phyloP scores from a whole-genome alignment of 2,329 filamentous ascomycete genomes.

The Tolypocladium inflatum region DNA sequence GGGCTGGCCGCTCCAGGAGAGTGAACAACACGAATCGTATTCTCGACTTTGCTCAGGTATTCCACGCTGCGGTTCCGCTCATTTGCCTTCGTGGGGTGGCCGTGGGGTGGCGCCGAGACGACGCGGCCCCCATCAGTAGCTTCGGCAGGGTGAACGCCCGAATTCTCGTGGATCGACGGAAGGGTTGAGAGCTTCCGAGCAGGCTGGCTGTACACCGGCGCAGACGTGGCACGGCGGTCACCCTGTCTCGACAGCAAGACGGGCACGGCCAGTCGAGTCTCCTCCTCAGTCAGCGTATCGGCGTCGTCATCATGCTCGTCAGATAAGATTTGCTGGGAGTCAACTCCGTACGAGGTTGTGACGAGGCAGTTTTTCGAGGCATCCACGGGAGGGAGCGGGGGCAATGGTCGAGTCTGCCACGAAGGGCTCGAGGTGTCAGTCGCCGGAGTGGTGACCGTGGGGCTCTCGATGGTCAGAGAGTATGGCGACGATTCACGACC shows the following conservation, averaged over 20 bases:
- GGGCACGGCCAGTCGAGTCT: slow-evolving; percentile 18
- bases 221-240: slow-evolving; percentile 40
- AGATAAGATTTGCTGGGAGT: slow-evolving; percentile 14
- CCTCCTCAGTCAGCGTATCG: slow-evolving; percentile 13
- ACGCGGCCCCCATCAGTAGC: slow-evolving; percentile 29
- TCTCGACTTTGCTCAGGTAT: slow-evolving; percentile 35
- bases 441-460: slow-evolving; percentile 16
- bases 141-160: slow-evolving; percentile 6
- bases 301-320: slow-evolving; percentile 12
- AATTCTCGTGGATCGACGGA: slow-evolving; percentile 40
- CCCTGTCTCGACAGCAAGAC: slow-evolving; percentile 20
- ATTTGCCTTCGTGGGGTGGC: slow-evolving; percentile 15
- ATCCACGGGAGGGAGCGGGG: slow-evolving; percentile 32
- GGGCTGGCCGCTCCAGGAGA: slow-evolving; percentile 31
- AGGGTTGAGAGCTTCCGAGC: slow-evolving; percentile 28
- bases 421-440: slow-evolving; percentile 20
- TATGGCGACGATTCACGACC: slow-evolving; percentile 30
- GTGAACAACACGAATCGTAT: slow-evolving; percentile 47
- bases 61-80: slow-evolving; percentile 30
- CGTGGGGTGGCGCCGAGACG: slow-evolving; percentile 35
- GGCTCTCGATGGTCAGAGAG: slow-evolving; percentile 28
- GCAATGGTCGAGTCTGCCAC: slow-evolving; percentile 42
- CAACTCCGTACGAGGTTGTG: slow-evolving; percentile 7
- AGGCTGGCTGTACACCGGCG: slow-evolving; percentile 35
- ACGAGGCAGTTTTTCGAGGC: slow-evolving; percentile 9